phyloP scores from a whole-genome alignment of 441 rosid species.

The Jatropha podagrica region DNA sequence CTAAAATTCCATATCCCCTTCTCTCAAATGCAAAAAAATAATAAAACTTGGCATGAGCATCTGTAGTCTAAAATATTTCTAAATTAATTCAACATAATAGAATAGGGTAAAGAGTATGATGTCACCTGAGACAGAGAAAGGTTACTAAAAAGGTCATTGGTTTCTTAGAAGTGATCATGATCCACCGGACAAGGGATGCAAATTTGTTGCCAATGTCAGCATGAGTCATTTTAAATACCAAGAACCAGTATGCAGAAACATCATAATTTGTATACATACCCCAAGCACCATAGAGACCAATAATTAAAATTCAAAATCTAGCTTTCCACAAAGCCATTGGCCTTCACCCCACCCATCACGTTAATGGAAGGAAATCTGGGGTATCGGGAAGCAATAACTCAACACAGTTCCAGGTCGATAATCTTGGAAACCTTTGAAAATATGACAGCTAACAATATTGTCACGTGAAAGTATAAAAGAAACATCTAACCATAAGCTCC shows the following conservation, averaged over 20 bases:
- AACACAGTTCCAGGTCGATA: not conserved
- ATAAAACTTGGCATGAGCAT: not conserved
- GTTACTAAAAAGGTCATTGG: not conserved
- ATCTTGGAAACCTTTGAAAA: not conserved
- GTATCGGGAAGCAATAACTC: not conserved
- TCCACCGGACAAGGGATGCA: not conserved
- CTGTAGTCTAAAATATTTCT: not conserved
- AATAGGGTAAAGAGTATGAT: not conserved
- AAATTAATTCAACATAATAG: not conserved
- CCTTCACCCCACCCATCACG: not conserved
- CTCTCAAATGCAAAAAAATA: not conserved
- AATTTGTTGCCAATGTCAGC: not conserved
- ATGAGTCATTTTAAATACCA: not conserved
- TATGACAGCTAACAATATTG: not conserved
- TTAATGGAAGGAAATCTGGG: not conserved
- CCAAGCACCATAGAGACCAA: not conserved
- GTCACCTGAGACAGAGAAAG: not conserved
- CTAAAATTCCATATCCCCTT: not conserved
- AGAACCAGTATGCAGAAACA: not conserved
- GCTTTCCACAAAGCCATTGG: not conserved
- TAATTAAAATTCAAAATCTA: conserved; percentile 2
- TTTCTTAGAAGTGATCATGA: not conserved
- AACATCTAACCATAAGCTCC: not conserved
- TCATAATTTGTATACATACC: not conserved
- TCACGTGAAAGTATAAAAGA: not conserved